Percentiles rank a stretch among this genome's conserved stretches.
These are phyloP conservation scores for Lippia alba DNA, from an alignment of 305 asterid species.

Conservation along the genomic window DNA sequence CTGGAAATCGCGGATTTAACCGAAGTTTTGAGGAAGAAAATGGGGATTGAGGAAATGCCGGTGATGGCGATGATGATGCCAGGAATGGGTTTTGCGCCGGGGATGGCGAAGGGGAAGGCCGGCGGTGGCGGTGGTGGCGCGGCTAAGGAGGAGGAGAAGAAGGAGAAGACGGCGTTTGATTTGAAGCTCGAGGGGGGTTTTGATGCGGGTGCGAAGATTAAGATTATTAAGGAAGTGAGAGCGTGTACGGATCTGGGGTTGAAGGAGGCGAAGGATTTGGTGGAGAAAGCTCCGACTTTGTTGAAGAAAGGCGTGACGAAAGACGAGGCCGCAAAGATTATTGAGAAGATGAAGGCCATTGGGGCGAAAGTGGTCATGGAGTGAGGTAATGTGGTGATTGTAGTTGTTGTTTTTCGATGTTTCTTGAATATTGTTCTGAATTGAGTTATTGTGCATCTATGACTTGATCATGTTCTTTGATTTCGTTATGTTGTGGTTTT, in stretches of 20 bases:
- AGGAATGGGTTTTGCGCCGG: conserved; percentile 75
- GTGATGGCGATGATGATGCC: conserved; percentile 92
- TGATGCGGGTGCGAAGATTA: conserved; percentile 75
- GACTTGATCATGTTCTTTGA: conserved; percentile 5
- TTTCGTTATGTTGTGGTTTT: conserved; percentile 17
- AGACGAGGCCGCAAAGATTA: conserved; percentile 83
- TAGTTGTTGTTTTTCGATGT: not conserved
- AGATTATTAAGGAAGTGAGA: conserved; percentile 96
- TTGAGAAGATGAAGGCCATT: conserved; percentile 77
- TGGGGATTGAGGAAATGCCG: conserved; percentile 87
- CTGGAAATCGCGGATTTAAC: conserved; percentile 79
- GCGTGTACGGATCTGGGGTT: conserved; percentile 84
- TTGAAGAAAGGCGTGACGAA: conserved; percentile 94
- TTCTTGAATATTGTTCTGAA: conserved; percentile 1
- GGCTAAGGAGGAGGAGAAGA: conserved; percentile 64
- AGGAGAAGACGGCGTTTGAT: conserved; percentile 89
- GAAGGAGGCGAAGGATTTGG: conserved; percentile 98
- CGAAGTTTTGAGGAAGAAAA: conserved; percentile 65
- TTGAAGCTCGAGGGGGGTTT: conserved; percentile 92
- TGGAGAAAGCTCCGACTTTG: conserved; percentile 90
- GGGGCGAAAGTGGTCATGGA: conserved; percentile 87
- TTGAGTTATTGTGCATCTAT: conserved; percentile 1
- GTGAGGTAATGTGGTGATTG: conserved; percentile 60
- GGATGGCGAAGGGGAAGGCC: conserved; percentile 54
- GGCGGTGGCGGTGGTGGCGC: conserved; percentile 56